Evolutionary conservation across 1,139 yeast genomes (phyloP), one percentile per base, ranked within the genome.

Genomic region (Oligophagozyma castellii): DNA sequence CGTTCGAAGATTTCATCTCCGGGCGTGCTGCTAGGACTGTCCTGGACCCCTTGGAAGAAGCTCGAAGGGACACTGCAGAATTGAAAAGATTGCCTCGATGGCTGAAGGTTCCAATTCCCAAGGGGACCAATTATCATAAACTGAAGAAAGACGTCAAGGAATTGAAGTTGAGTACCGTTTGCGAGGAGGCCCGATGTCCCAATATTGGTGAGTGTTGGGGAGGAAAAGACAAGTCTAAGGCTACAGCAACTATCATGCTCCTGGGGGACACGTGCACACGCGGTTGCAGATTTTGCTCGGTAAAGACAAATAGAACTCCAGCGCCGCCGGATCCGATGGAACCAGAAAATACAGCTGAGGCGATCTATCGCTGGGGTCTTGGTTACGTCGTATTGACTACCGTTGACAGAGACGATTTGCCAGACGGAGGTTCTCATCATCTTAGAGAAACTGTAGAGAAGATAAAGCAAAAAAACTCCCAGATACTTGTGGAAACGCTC

Each of bases 181-280:
- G 99, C 58, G 96, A 89, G 54, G 98, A 89, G 50, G 98, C 98
- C 6, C 76, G 89, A 48, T 92, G 99, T 58, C 99, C 99, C 12
- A 92, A 92, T 53, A 92, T 92, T 36, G 95, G 96, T 29, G 99
- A 92, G 55, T 92, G 99, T 58, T 92, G 99, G 99, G 96, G 98
- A 31, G 98, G 98, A 19, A 73, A 77, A 47, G 73, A 67, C 44
- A 84, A 84, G 55, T 68, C 86, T 5, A 92, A 81, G 46, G 95
- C 98, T n/a, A 92, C 99, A 3, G 98, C 98, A 4, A 92, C 99
- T 3, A 89, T 92, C 46, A 92, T 92, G 99, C 64, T 92, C 39
- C 67, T 92, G 67, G 99, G 99, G 36, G 98, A 92, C 48, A 89
- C 98, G 0, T 92, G 99, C 59, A 92, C 99, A 4, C 67, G 99